phyloP scores from a whole-genome alignment of 176 grass and related monocot species.

The Aegilops longissima region DNA sequence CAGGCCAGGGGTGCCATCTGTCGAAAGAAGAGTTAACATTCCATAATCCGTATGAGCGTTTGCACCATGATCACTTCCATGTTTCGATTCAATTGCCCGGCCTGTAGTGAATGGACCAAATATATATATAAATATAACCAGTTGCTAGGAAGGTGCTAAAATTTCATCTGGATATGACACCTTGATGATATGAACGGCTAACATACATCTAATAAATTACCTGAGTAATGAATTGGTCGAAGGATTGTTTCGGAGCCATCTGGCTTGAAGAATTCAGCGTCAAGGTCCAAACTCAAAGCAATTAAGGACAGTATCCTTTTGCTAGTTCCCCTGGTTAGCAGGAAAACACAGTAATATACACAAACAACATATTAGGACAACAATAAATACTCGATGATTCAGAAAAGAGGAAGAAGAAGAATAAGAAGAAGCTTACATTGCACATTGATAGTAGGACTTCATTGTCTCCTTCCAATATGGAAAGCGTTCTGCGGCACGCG shows the following conservation, averaged over 20 bases:
- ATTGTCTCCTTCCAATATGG: slow-evolving; percentile 58
- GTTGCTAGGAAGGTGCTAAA: too few species aligned
- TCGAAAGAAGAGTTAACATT: slow-evolving; percentile 60
- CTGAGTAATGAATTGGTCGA: slow-evolving; percentile 63
- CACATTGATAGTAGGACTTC: slow-evolving; percentile 39
- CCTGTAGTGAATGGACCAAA: slow-evolving; percentile 12
- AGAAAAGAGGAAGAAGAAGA: too few species aligned
- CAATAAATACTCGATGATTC: too few species aligned
- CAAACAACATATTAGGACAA: too few species aligned
- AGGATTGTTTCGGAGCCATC: slow-evolving; percentile 39
- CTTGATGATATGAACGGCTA: too few species aligned
- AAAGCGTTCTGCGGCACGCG: slow-evolving; percentile 33
- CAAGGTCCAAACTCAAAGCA: slow-evolving; percentile 68
- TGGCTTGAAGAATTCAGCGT: slow-evolving; percentile 46
- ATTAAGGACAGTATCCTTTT: slow-evolving; percentile 59
- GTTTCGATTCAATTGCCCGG: slow-evolving; percentile 40
- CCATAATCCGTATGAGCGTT: slow-evolving; percentile 83
- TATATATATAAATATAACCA: too few species aligned
- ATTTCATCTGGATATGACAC: too few species aligned
- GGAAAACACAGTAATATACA: too few species aligned
- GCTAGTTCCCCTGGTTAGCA: slow-evolving; percentile 28
- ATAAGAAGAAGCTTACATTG: slow-evolving; percentile 43
- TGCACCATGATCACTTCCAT: slow-evolving; percentile 60
- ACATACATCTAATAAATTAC: background rate
- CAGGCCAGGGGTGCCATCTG: slow-evolving; percentile 75